These are phyloP conservation scores for Debaryomyces udenii DNA, from an alignment of 1,139 yeast genomes.

Conservation along the genomic window DNA sequence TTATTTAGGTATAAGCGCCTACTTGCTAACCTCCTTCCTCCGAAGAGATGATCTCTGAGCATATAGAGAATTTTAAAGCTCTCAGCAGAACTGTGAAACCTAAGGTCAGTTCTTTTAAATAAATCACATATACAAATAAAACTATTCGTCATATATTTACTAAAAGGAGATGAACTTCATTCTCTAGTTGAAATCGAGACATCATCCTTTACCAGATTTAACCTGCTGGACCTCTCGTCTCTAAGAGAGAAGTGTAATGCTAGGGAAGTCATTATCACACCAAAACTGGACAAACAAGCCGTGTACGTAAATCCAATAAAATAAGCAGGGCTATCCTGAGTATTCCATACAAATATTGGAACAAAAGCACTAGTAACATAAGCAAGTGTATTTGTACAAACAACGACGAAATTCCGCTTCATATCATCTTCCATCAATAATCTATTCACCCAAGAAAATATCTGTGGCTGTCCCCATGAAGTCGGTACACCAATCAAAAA, in stretches of 20 bases:
- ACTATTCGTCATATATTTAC: too few species aligned
- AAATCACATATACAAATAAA: too few species aligned
- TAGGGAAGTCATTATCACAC: conserved; percentile 38
- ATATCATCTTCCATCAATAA: conserved; percentile 47
- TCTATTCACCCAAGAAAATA: conserved; percentile 60
- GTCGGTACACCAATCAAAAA: conserved; percentile 52
- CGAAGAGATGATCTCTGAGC: too few species aligned
- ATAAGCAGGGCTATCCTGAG: conserved; percentile 52
- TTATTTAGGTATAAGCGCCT: too few species aligned
- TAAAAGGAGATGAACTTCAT: too few species aligned
- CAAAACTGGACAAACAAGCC: conserved; percentile 45
- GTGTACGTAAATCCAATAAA: conserved; percentile 54
- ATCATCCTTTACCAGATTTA: too few species aligned
- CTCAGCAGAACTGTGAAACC: too few species aligned
- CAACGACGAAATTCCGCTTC: conserved; percentile 55
- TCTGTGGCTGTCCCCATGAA: conserved; percentile 46
- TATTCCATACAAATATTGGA: conserved; percentile 51
- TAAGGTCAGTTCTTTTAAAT: too few species aligned
- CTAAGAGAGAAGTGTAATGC: conserved; percentile 35
- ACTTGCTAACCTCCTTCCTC: too few species aligned
- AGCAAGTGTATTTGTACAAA: conserved; percentile 52
- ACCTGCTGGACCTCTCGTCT: conserved; percentile 24
- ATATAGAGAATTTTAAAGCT: too few species aligned
- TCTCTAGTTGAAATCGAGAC: too few species aligned
- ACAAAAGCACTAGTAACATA: conserved; percentile 56